phyloP scores from a whole-genome alignment of 208 protist species.

The Leishmania braziliensis region DNA sequence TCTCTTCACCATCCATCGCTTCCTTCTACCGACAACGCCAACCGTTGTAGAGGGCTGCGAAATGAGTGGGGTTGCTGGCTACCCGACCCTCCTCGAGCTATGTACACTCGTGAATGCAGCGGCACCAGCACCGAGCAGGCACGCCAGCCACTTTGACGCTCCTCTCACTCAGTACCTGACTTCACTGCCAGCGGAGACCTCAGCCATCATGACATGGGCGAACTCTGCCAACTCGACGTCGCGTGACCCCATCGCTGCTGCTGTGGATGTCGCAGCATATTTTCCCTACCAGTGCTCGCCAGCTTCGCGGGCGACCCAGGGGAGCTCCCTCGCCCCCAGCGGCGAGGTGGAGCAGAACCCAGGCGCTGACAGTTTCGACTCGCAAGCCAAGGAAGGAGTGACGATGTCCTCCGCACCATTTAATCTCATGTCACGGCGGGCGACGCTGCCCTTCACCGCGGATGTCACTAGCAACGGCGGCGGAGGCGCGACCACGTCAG shows the following conservation, averaged over 20 bases:
- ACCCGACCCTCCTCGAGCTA: not conserved
- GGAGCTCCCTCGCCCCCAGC: not conserved
- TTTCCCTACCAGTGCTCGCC: not conserved
- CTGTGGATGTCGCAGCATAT: not conserved
- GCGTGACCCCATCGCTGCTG: not conserved
- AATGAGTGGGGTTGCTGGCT: not conserved
- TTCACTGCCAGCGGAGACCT: not conserved
- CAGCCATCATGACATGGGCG: not conserved
- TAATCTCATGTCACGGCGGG: not conserved
- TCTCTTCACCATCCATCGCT: not conserved
- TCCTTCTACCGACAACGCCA: not conserved
- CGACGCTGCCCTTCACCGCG: conserved; percentile 7
- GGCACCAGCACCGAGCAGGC: not conserved
- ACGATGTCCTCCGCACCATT: not conserved
- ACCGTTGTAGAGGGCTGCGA: not conserved
- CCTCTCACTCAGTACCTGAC: not conserved
- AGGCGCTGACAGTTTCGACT: not conserved
- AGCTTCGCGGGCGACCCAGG: no score
- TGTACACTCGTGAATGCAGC: not conserved
- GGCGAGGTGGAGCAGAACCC: not conserved
- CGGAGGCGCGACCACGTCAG: not conserved
- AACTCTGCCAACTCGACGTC: not conserved
- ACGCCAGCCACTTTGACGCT: not conserved
- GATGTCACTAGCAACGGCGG: not conserved
- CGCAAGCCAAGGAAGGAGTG: not conserved